Evolutionary conservation across 768 basidiomycete genomes (phyloP), one percentile per base, ranked within the genome.

Genomic region (Peribolospora kevripleyi): DNA sequence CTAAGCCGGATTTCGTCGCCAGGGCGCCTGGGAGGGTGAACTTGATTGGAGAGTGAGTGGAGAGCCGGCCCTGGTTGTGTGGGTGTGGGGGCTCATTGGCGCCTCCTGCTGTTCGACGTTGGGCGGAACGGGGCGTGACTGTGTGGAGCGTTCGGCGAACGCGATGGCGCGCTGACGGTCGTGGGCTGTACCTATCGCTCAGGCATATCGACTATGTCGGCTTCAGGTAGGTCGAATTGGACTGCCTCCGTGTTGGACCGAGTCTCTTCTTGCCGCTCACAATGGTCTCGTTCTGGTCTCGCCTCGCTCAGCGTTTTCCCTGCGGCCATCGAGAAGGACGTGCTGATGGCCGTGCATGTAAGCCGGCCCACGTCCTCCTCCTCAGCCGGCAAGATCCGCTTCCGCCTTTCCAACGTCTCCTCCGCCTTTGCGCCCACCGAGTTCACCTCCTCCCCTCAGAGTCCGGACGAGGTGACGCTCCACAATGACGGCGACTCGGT

Each of bases 301-400:
- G 14, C 25, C 52, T 10, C 8, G 11, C 42, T 52, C 7, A 36
- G 51, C 6, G 63, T 64, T 38, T 50, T 64, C 14, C 64, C 64
- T n/a, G 57, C 61, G 39, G 64, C 64, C 8, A 63, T 65, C 48
- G 62, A 63, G 46, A 58, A 60, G 8, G 62, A 63, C 52, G 60
- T 63, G 41, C 47, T 65, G 4, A 50, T 62, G 47, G 64, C 62
- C 14, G 60, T 57, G 48, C 57, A 54, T 0, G 54, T 54, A 40
- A 49, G 53, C 6, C 10, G 14, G 1, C 41, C 56, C 6, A 2
- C 52, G 3, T 50, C 57, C 0, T 43, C 46, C 37, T 54, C 53
- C 8, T 7, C 41, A 3, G 6, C 54, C 7, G 48, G 39, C 42
- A 52, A 56, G 42, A 60, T 56, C n/a, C n/a, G 49, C 40, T 50